Evolutionary conservation across 2,329 filamentous ascomycete species (phyloP), one percentile per base, ranked within the genome.

Genomic region (Ophiostoma quercus): DNA sequence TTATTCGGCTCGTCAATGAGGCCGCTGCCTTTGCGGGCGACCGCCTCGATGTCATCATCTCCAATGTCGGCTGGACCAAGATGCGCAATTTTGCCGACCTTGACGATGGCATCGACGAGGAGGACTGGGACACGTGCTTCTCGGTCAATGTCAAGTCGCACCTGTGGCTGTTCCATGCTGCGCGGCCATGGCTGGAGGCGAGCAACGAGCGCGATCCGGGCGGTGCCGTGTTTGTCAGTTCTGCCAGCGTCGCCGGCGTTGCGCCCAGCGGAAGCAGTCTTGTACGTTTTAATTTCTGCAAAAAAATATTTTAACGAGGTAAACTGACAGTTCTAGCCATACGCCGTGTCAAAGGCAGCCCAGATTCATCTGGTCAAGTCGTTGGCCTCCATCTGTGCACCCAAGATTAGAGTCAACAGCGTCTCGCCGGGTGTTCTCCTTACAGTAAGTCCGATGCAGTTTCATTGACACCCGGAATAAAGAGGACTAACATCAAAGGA

Each of bases 321-420:
- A n/a, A n/a, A n/a, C n/a, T n/a, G n/a, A 29, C 25, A 29, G 25
- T 29, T 29, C 34, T 37, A 84, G 88, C 86, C 92, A 5, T 95
- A 95, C 75, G 83, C 88, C 0, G 89, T 93, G 22, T 91, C 90
- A 57, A 95, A 95, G 77, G 85, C 91, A 0, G 92, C 92, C 9
- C 86, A 89, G 70, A 79, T 88, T 47, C 86, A 88, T 74, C 80
- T 88, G 2, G 79, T 82, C 22, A 87, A 85, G 73, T 81, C 79
- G 8, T 78, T 88, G 51, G 86, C 86, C 16, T 47, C 43, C 6
- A 47, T 47, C 43, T 47, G 43, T 47, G 43, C 43, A n/a, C 43
- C 43, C 7, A 19, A 6, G 19, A 47, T 47, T 8, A 47, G 43
- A 47, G 43, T 47, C 19, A 47, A 47, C 16, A 47, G 43, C 43